A percentile compares a stretch with the other conserved stretches of the same genome.
Conservation (phyloP, 192 early-diverging fungal genomes). For the Phlyctochytrium planicorne region DNA sequence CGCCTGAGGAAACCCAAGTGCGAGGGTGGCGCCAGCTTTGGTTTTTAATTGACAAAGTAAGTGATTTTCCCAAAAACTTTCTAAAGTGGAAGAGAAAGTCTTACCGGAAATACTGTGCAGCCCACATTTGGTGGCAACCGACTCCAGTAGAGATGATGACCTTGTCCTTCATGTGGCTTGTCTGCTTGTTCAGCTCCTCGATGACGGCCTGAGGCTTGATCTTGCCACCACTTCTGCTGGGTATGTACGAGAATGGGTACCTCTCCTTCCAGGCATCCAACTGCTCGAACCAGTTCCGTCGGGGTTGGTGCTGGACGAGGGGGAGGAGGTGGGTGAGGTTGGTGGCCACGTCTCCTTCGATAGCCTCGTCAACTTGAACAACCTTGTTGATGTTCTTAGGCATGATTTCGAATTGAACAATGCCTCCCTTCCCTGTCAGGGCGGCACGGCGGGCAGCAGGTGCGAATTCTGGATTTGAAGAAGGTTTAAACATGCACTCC, state of each 20-base stretch:
- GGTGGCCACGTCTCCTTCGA: constrained; percentile 92
- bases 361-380: constrained; percentile 82
- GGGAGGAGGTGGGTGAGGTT: constrained; percentile 84
- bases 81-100: background rate
- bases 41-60: background rate
- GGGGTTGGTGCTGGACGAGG: constrained; percentile 61
- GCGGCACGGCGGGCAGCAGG: constrained; percentile 90
- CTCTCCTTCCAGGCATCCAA: constrained; percentile 86
- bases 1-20: constrained; percentile 90
- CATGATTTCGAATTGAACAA: constrained; percentile 98
- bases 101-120: constrained; percentile 85
- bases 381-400: constrained; percentile 99
- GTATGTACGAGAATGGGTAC: constrained; percentile 84
- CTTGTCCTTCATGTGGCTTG: constrained; percentile 80
- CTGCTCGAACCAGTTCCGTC: constrained; percentile 82
- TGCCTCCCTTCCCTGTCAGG: constrained; percentile 84
- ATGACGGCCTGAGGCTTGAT: constrained; percentile 95
- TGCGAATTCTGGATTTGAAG: constrained; percentile 79
- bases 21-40: constrained; percentile 80
- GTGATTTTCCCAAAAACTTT: background rate
- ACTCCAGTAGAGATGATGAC: constrained; percentile 96
- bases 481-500: background rate
- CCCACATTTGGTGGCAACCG: constrained; percentile 99
- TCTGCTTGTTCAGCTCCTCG: constrained; percentile 86
- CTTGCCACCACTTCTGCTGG: constrained; percentile 56